Base-by-base conservation (phyloP, 2,329 filamentous ascomycete species). In the Arthrobotrys entomopaga region DNA sequence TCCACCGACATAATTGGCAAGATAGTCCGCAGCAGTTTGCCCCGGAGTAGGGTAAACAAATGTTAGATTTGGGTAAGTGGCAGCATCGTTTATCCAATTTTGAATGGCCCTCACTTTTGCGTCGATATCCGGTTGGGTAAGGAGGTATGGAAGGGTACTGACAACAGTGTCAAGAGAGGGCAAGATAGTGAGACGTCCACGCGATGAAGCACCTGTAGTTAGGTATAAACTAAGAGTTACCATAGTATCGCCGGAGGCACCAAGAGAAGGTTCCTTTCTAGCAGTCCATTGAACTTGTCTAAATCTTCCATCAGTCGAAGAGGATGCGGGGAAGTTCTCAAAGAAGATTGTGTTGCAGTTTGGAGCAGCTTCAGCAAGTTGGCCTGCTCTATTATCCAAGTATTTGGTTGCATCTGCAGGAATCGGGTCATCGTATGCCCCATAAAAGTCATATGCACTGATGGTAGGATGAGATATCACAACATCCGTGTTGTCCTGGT, bases 251-350 rank as follows among this genome's bases (percentile, higher is more conserved):
- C 82, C 81, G 19, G 64, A 52, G 22, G 77, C 79, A 61, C 83
- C 84, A 52, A 84, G 82, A 43, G 85, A 84, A 26, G 84, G 85
- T 76, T 90, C 88, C 24, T 89, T 87, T 76, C 88, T 85, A 49
- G 87, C 85, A 8, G 88, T 90, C 84, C 87, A 90, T 79, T 90
- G 88, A 16, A 90, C 82, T 77, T 89, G 86, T 53, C 88, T 85
- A 7, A 85, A 84, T 65, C 88, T 85, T 24, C 87, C 87, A 77
- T 91, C 88, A 6, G 81, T 78, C 20, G 83, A 83, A 67, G 80
- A 80, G 6, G 81, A 78, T 22, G 83, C 83, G 66, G 80, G 80
- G 40, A 79, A 71, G 3, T 73, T 75, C 52, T 79, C 78, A 60
- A 77, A 79, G 16, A 77, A 71, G 40, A 78, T 76, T 15, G 77